Evolutionary conservation across 371 early-diverging fungal species (phyloP), one percentile per base, ranked within the genome.

Genomic region (Coemansia sp.): DNA sequence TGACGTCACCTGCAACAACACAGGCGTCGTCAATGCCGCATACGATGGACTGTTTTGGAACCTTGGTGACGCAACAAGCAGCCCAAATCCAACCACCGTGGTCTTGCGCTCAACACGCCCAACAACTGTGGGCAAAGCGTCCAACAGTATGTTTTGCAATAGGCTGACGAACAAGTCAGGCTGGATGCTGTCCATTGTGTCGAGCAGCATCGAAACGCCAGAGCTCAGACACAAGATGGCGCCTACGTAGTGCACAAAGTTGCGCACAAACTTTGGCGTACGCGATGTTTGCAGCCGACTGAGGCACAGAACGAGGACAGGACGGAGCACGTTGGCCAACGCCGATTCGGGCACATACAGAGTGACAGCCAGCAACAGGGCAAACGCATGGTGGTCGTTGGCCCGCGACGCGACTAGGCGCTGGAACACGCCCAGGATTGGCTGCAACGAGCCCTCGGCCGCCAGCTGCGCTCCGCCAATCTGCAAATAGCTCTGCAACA

Each of bases 361-460:
- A 56, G 68, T 63, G 55, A 97, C 82, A 10, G 90, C 78, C 40
- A 78, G 76, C 59, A 99, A 74, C 51, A 99, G 82, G 29, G 89
- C 87, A 60, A 98, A 89, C 0, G 89, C 97, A 73, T 90, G 87
- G 54, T 89, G 87, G 77, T 95, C 97, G 68, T 91, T 91, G 27
- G 88, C 69, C 45, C 90, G 88, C 21, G 94, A 93, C 16, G 89
- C 82, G n/a, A 96, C 81, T 21, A 99, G 83, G 64, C 92, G 95
- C 71, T 95, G 95, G 82, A 90, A 95, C 14, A 98, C 89, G 65
- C 99, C 99, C 40, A 99, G 86, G 42, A 97, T 86, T 11, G 92
- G 86, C 53, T 86, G 85, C 59, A 99, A 71, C 59, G 90, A 87
- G 55, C 87, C 86, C 37, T 82, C 79, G 18, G 82, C 80, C 37